Evolutionary conservation across 1,284 basidiomycete genomes (phyloP).

Genomic region (Ceratobasidium sp.): DNA sequence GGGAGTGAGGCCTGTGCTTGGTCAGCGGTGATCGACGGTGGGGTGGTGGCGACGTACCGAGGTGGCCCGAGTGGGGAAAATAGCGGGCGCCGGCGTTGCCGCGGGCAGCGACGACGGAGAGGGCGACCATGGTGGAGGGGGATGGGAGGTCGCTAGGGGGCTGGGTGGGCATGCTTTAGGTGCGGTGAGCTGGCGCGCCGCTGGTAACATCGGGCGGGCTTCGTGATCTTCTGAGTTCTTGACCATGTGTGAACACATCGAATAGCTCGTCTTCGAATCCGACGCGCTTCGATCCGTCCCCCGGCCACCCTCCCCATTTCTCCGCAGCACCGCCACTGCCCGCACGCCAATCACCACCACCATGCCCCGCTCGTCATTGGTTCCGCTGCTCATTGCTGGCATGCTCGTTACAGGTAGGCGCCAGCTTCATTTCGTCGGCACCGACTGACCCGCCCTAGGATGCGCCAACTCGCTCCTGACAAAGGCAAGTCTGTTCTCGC

Average conservation of each 20-base stretch:
- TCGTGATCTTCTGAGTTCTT: slow-evolving; percentile 29
- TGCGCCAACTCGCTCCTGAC: slow-evolving; percentile 72
- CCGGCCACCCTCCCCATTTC: slow-evolving; percentile 33
- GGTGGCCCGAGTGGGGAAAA: slow-evolving; percentile 77
- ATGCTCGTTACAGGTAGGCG: slow-evolving; percentile 73
- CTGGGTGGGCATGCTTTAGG: slow-evolving; percentile 27
- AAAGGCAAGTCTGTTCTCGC: slow-evolving; percentile 61
- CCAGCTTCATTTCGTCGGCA: not conserved
- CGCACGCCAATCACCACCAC: slow-evolving; percentile 10
- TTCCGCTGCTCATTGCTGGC: slow-evolving; percentile 67
- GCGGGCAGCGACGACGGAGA: slow-evolving; percentile 50
- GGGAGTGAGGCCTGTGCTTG: slow-evolving; percentile 63
- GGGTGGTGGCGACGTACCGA: slow-evolving; percentile 53
- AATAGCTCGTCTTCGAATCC: slow-evolving; percentile 22
- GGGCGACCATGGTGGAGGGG: slow-evolving; percentile 43
- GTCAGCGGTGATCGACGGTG: not conserved
- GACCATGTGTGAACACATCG: slow-evolving; percentile 20
- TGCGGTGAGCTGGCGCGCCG: slow-evolving; percentile 35
- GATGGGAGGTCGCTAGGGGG: slow-evolving; percentile 34
- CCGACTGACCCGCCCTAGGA: slow-evolving; percentile 26
- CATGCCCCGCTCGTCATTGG: slow-evolving; percentile 40
- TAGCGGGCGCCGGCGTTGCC: slow-evolving; percentile 71
- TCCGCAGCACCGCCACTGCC: slow-evolving; percentile 46
- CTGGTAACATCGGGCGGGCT: slow-evolving; percentile 18
- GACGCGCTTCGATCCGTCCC: not conserved